Percentiles rank a stretch among this genome's conserved stretches.
Conservation (phyloP, 257 asterid species). For the Vinca minor region DNA sequence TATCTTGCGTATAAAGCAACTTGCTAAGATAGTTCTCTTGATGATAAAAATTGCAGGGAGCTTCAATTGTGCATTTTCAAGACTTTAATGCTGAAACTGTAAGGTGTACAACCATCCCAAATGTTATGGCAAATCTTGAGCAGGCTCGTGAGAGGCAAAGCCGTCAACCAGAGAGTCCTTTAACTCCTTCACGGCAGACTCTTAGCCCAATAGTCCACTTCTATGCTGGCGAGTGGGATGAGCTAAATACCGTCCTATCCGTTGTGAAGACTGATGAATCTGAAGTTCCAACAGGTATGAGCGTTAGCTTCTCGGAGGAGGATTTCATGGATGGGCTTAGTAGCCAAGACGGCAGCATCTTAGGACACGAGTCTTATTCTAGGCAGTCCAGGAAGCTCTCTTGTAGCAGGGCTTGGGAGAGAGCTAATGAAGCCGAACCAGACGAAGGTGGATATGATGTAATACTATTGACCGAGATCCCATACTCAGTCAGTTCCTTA, state of each 20-base stretch:
- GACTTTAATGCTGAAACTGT: constrained; percentile 30
- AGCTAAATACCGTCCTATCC: constrained; percentile 27
- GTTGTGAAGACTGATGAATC: constrained; percentile 23
- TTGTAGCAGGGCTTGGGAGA: constrained; percentile 38
- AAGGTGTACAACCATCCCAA: constrained; percentile 35
- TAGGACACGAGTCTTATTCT: constrained; percentile 28
- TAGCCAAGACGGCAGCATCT: constrained; percentile 33
- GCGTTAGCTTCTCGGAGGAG: constrained; percentile 32
- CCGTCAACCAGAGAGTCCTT: constrained; percentile 32
- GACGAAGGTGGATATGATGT: constrained; percentile 33
- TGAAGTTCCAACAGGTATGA: constrained; percentile 31
- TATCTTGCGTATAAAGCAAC: neutral
- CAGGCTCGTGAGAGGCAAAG: constrained; percentile 31
- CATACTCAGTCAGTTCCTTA: constrained; percentile 26
- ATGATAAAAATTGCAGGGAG: constrained; percentile 28
- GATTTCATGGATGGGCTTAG: constrained; percentile 32
- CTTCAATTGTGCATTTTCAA: constrained; percentile 31
- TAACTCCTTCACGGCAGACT: constrained; percentile 32
- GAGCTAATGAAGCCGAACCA: constrained; percentile 23
- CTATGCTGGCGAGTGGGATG: constrained; percentile 37
- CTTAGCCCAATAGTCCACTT: constrained; percentile 28
- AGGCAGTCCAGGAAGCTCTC: constrained; percentile 33
- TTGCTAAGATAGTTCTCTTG: too few relatives aligned
- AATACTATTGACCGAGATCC: constrained; percentile 31
- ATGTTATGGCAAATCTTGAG: constrained; percentile 33